A percentile compares a stretch with the other conserved stretches of the same genome.
Evolutionary conservation across 495 filamentous ascomycete genomes (phyloP).

Genomic region (Trichoderma asperelloides): DNA sequence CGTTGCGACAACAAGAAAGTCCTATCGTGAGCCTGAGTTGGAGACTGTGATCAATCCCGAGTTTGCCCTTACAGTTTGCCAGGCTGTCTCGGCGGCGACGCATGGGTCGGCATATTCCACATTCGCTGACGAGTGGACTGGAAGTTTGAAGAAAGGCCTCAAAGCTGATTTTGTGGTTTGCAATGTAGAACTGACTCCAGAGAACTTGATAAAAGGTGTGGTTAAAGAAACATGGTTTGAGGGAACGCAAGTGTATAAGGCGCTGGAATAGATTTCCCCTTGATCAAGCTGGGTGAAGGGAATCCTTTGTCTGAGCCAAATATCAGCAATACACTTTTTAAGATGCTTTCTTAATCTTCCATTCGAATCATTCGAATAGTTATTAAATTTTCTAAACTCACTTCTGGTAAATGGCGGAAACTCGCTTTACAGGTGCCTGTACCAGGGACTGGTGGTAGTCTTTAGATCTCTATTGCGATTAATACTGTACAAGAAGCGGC

Average conservation of each 20-base stretch:
- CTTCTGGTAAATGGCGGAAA: no score
- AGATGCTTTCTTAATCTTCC: no score
- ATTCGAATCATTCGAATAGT: no score
- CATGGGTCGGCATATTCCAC: constrained; percentile 48
- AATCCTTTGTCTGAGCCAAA: no score
- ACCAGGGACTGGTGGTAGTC: no score
- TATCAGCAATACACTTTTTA: not conserved
- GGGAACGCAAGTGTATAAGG: constrained; percentile 39
- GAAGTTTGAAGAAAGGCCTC: constrained; percentile 37
- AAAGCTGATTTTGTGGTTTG: constrained; percentile 51
- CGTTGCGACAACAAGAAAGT: constrained; percentile 48
- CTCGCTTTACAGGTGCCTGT: no score
- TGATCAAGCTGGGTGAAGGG: not conserved
- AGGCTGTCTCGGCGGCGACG: constrained; percentile 47
- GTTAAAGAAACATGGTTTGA: constrained; percentile 48
- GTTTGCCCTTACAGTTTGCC: constrained; percentile 41
- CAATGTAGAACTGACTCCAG: constrained; percentile 47
- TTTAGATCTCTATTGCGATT: no score
- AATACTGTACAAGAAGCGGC: no score
- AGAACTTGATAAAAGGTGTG: constrained; percentile 41
- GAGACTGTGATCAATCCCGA: constrained; percentile 41
- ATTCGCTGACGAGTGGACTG: constrained; percentile 45
- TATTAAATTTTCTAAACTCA: no score
- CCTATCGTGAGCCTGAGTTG: constrained; percentile 41
- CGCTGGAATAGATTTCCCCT: constrained; percentile 3